phyloP scores from a whole-genome alignment of 192 early-diverging fungal genomes.

The Podochytrium sp. region DNA sequence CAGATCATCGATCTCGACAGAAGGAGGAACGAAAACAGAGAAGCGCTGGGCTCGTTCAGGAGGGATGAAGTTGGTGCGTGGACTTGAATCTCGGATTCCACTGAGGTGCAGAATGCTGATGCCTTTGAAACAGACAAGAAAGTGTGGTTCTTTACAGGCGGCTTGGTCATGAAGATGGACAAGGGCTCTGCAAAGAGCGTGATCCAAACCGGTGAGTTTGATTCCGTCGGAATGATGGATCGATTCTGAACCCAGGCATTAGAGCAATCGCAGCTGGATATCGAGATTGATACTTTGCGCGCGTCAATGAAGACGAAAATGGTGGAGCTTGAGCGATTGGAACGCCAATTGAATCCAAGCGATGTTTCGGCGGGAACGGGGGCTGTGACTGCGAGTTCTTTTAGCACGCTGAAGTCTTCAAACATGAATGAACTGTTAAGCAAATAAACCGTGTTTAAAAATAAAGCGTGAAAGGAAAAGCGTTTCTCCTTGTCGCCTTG shows the following conservation, averaged over 20 bases:
- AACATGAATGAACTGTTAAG: neutral
- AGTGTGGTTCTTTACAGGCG: conserved; percentile 41
- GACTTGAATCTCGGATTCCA: too few species aligned
- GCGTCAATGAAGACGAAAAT: conserved; percentile 20
- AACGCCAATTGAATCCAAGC: conserved; percentile 6
- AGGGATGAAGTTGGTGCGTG: conserved; percentile 10
- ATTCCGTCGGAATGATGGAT: neutral
- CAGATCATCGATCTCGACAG: conserved; percentile 43
- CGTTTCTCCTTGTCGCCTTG: too few species aligned
- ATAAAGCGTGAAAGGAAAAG: too few species aligned
- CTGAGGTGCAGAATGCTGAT: neutral
- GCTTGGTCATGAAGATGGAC: conserved; percentile 39
- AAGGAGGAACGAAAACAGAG: conserved; percentile 41
- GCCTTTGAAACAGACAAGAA: conserved; percentile 7
- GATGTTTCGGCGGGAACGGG: neutral
- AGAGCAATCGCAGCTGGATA: conserved; percentile 40
- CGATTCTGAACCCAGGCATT: neutral
- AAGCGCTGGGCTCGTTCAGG: conserved; percentile 36
- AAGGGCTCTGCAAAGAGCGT: conserved; percentile 24
- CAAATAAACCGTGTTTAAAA: neutral
- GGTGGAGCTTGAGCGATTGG: conserved; percentile 32
- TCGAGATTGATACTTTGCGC: conserved; percentile 36
- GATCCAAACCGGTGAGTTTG: conserved; percentile 20
- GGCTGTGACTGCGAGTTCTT: neutral
- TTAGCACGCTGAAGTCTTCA: conserved; percentile 3